Percentiles rank a stretch among this genome's conserved stretches.
Conservation (phyloP, 2,329 filamentous ascomycete species). For the Fusarium piperis region DNA sequence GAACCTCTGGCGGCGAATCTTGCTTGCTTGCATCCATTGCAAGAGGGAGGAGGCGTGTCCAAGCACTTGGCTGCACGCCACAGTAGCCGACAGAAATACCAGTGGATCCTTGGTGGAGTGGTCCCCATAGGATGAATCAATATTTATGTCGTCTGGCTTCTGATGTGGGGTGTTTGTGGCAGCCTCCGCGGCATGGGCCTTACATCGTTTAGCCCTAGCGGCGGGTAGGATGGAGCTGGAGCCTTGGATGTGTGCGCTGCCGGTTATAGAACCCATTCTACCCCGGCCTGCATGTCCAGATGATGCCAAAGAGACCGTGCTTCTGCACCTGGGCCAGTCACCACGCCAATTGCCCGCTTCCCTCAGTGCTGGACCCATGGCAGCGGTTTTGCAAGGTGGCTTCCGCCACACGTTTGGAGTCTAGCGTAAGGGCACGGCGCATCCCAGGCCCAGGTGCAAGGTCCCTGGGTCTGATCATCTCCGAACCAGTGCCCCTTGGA, state of each 20-base stretch:
- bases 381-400: slow-evolving; percentile 40
- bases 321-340: slow-evolving; percentile 30
- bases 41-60: background rate
- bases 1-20: slow-evolving; percentile 40
- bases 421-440: slow-evolving; percentile 33
- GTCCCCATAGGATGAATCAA: slow-evolving; percentile 1
- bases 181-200: slow-evolving; percentile 12
- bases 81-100: slow-evolving; percentile 3
- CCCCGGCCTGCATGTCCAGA: slow-evolving; percentile 29
- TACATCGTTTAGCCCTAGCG: slow-evolving; percentile 20
- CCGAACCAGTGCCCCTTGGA: slow-evolving; percentile 26
- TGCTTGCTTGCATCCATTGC: slow-evolving; percentile 27
- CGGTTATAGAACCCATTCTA: slow-evolving; percentile 22
- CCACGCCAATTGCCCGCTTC: slow-evolving; percentile 15
- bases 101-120: background rate
- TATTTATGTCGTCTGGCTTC: slow-evolving; percentile 1
- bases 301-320: slow-evolving; percentile 35
- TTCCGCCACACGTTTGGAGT: slow-evolving; percentile 27
- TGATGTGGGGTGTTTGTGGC: background rate
- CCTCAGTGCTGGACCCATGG: slow-evolving; percentile 38
- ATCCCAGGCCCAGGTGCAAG: slow-evolving; percentile 25
- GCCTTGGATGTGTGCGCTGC: slow-evolving; percentile 20
- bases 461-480: slow-evolving; percentile 41
- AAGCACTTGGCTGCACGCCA: slow-evolving; percentile 9
- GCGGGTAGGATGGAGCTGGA: slow-evolving; percentile 23